These are phyloP conservation scores for Neofusicoccum cordaticola DNA, from an alignment of 2,329 filamentous ascomycete species.

Conservation along the genomic window DNA sequence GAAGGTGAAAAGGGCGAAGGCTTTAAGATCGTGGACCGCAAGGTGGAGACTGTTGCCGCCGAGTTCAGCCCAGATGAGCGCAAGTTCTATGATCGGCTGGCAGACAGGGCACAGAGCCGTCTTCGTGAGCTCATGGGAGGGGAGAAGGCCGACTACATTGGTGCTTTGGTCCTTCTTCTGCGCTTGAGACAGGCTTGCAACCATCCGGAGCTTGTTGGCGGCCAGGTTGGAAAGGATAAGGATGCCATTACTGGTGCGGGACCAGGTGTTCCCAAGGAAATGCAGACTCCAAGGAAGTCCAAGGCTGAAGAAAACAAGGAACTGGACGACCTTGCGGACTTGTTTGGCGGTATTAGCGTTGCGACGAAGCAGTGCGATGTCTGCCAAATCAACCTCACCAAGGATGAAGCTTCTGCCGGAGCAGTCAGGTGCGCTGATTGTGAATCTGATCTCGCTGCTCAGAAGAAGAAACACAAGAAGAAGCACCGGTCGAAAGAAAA, in stretches of 20 bases:
- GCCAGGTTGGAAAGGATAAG: conserved; percentile 81
- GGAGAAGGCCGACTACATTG: conserved; percentile 81
- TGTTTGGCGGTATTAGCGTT: conserved; percentile 82
- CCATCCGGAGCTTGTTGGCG: conserved; percentile 82
- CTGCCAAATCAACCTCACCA: conserved; percentile 68
- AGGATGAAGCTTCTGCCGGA: conserved; percentile 53
- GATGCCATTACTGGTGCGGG: conserved; percentile 66
- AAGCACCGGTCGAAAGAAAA: conserved; percentile 45
- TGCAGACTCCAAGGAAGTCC: conserved; percentile 37
- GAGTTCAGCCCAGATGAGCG: conserved; percentile 78
- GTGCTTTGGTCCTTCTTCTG: conserved; percentile 86
- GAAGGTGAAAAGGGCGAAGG: conserved; percentile 56
- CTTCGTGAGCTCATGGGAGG: conserved; percentile 85
- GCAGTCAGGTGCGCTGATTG: conserved; percentile 70
- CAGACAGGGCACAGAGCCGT: conserved; percentile 79
- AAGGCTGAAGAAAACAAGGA: conserved; percentile 59
- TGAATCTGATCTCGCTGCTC: conserved; percentile 67
- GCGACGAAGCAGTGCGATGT: conserved; percentile 77
- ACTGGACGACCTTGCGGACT: conserved; percentile 77
- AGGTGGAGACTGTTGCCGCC: conserved; percentile 75
- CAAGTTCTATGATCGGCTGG: conserved; percentile 79
- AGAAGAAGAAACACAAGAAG: conserved; percentile 37
- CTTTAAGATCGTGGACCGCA: conserved; percentile 90
- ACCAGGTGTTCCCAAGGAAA: conserved; percentile 17
- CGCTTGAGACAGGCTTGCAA: conserved; percentile 92